Evolutionary conservation across 2,329 filamentous ascomycete species (phyloP), one percentile per base, ranked within the genome.

Genomic region (Epichloe bromicola): DNA sequence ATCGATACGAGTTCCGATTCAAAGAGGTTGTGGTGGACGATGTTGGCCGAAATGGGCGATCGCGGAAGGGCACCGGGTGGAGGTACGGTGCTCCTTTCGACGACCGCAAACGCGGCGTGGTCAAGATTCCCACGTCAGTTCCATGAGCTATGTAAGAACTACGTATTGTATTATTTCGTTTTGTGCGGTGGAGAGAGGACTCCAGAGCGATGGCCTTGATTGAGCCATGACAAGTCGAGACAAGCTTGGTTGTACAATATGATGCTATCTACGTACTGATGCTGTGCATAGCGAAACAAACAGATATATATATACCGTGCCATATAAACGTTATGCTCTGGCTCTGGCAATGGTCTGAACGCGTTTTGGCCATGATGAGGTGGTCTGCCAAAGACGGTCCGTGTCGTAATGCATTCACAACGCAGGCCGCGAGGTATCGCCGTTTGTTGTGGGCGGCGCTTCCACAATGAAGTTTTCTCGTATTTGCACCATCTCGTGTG

Each of bases 81-180:
- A 70, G 79, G 53, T 86, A 86, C 58, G 82, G 82, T 54, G 74
- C 74, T 54, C 82, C 82, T 11, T 70, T 73, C 55, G 72, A 78
- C 60, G 82, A 86, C 61, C 74, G 82, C 51, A 78, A 74, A 67
- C 77, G 74, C 58, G 81, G 78, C n/a, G 61, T 76, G 62, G 66
- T 83, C 68, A 85, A 85, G 74, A 85, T 85, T 61, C 82, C 82
- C 20, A 83, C 76, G 37, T 75, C 71, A 49, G 79, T 84, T 50
- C 76, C 74, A 53, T 79, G 58, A 72, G 41, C 8, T 17, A 37
- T 46, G 15, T n/a, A 26, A 19, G 23, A 37, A 15, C 5, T 17
- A 6, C 26, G 26, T 34, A 10, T 39, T 33, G 5, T 45, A 17
- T n/a, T n/a, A 2, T 34, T 20, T 48, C n/a, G 11, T 12, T 26